Evolutionary conservation across 192 early-diverging fungal species (phyloP), one percentile per base, ranked within the genome.

Genomic region (Pilobolus umbonatus): DNA sequence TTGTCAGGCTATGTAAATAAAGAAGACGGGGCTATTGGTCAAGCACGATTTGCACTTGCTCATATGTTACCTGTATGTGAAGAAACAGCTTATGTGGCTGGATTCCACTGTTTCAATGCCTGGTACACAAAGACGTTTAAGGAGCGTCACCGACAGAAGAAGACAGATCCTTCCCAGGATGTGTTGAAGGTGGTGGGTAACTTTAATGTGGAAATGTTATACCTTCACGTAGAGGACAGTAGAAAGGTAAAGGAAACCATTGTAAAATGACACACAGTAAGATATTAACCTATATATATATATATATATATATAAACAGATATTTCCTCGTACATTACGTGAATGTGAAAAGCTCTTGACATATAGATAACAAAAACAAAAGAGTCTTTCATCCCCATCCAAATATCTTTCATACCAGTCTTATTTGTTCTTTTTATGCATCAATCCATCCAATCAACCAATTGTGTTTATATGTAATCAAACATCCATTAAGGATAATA

Each of bases 21-120:
- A 30, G 60, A 68, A 12, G 67, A 68, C 50, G 67, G 67, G 22
- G 59, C 67, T 4, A 46, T 68, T 32, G 67, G 67, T 17, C 67
- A 68, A 35, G 55, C 67, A 5, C 43, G 61, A 15, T 62, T 68
- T 53, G 67, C 67, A 29, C n/a, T 68, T 6, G 11, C 31, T 1
- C 48, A 68, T 29, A 61, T 68, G 55, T n/a, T 68, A 0, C 47
- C 34, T 2, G 67, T 53, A 11, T 68, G 67, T 49, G 30, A 57
- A 12, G 44, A 57, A 46, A 40, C 46, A 1, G 21, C 59, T 7
- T 62, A 57, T 40, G 21, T 30, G 4, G 67, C 60, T 8, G 39
- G 35, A 6, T 68, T 68, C 19, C 53, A 61, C 44, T 68, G 67
- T 43, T 57, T 68, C 32, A 68, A 68, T 58, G 67, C 60, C 5